phyloP scores from a whole-genome alignment of 2,329 filamentous ascomycete genomes.

The Fusarium virguliforme region DNA sequence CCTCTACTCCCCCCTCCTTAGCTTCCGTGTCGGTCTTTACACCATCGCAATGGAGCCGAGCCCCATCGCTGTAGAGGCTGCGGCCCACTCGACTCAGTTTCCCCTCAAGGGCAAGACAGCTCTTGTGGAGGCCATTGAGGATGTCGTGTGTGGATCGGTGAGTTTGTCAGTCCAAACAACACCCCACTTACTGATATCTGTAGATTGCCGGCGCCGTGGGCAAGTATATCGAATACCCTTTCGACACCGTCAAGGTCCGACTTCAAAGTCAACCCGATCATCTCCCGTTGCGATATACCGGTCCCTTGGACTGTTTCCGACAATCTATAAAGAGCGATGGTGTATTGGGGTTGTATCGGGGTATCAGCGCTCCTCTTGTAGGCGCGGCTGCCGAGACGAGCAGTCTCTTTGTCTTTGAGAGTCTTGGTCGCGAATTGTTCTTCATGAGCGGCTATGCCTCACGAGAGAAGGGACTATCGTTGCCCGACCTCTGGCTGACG shows the following conservation, averaged over 20 bases:
- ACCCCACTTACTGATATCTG: constrained; percentile 13
- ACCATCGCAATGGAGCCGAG: constrained; percentile 52
- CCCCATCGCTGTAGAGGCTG: constrained; percentile 51
- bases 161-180: constrained; percentile 38
- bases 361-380: constrained; percentile 90
- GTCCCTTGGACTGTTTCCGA: constrained; percentile 93
- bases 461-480: constrained; percentile 75
- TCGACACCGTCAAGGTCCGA: constrained; percentile 98
- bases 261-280: constrained; percentile 95
- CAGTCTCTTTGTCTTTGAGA: constrained; percentile 93
- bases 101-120: constrained; percentile 59
- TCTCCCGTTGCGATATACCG: constrained; percentile 84
- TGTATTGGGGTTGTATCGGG: constrained; percentile 87
- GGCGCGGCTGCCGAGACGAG: constrained; percentile 95
- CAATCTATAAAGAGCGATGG: constrained; percentile 87
- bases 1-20: background rate
- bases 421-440: constrained; percentile 78
- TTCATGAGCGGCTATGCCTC: constrained; percentile 68
- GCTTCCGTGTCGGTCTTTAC: constrained; percentile 2
- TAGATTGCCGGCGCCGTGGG: constrained; percentile 88
- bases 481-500: constrained; percentile 82
- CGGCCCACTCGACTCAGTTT: constrained; percentile 48
- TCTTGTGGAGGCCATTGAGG: constrained; percentile 81
- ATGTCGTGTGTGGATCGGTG: constrained; percentile 90
- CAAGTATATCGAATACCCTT: constrained; percentile 98